Conservation (phyloP, 2,329 filamentous ascomycete species). For the Cryphonectria carpinicola region DNA sequence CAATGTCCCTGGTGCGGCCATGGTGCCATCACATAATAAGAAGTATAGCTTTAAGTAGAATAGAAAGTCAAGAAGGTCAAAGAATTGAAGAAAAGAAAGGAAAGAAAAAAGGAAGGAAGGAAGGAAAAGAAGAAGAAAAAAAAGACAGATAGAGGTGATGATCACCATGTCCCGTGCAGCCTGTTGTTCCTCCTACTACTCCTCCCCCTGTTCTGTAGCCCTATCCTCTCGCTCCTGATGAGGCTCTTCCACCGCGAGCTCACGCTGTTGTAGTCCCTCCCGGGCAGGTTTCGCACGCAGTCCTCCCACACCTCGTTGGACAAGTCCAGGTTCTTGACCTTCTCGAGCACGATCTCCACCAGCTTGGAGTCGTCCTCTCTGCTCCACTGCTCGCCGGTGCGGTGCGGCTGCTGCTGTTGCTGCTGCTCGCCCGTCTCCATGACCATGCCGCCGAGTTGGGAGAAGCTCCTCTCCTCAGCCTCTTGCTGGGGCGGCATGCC, state of each 20-base stretch:
- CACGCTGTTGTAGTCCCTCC: conserved; percentile 61
- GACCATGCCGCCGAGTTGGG: conserved; percentile 38
- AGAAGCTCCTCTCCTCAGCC: background rate
- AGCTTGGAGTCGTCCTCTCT: conserved; percentile 67
- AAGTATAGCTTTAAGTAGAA: conserved; percentile 6
- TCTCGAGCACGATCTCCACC: conserved; percentile 70
- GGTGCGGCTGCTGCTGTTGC: background rate
- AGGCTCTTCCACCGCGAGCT: conserved; percentile 67
- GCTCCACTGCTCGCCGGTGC: conserved; percentile 58
- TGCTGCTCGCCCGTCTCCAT: conserved; percentile 44
- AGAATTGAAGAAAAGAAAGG: background rate
- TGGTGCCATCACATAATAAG: background rate
- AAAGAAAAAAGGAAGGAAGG: background rate
- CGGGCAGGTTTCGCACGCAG: conserved; percentile 62
- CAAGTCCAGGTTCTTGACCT: conserved; percentile 55
- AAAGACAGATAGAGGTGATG: conserved; percentile 27
- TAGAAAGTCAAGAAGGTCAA: conserved; percentile 5
- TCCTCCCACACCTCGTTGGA: conserved; percentile 70
- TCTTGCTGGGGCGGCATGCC: conserved; percentile 15
- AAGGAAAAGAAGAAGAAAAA: background rate
- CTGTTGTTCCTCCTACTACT: conserved; percentile 45
- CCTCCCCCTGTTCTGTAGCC: conserved; percentile 53
- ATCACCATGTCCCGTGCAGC: conserved; percentile 62
- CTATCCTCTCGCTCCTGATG: conserved; percentile 61
- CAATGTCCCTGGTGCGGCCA: background rate